A percentile compares a stretch with the other conserved stretches of the same genome.
phyloP scores from a whole-genome alignment of 768 basidiomycete species.

The Leccinum ochraceum region DNA sequence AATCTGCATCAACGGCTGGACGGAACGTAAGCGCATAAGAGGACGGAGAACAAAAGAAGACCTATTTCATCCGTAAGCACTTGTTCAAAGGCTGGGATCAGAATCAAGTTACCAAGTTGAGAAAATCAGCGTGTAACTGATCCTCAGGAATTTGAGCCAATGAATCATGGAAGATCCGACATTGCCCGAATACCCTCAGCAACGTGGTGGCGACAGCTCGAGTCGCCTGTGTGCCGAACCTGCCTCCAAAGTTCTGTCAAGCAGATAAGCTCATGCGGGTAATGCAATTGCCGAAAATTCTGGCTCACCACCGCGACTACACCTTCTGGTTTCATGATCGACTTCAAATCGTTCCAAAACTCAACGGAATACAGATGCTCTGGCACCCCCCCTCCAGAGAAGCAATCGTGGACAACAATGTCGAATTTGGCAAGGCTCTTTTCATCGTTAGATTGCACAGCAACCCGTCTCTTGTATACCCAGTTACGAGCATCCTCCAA shows the following conservation, averaged over 20 bases:
- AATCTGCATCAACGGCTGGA: constrained; percentile 52
- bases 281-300: neutral
- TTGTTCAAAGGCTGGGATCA: neutral
- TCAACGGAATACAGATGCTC: constrained; percentile 80
- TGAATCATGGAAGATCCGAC: constrained; percentile 82
- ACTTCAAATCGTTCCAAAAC: constrained; percentile 76
- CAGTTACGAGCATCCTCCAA: constrained; percentile 77
- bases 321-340: constrained; percentile 65
- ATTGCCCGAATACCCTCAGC: constrained; percentile 67
- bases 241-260: constrained; percentile 82
- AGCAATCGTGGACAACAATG: constrained; percentile 87
- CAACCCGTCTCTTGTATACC: constrained; percentile 46
- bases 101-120: constrained; percentile 65
- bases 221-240: constrained; percentile 58
- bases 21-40: constrained; percentile 59
- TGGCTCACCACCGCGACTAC: constrained; percentile 76
- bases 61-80: constrained; percentile 44
- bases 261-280: constrained; percentile 3
- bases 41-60: constrained; percentile 78
- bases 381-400: constrained; percentile 92
- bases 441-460: constrained; percentile 24
- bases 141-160: constrained; percentile 47
- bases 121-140: constrained; percentile 50
- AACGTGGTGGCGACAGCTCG: constrained; percentile 72
- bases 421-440: constrained; percentile 46